Base-by-base conservation (phyloP, 495 filamentous ascomycete genomes). In the Penicillium egyptiacum region DNA sequence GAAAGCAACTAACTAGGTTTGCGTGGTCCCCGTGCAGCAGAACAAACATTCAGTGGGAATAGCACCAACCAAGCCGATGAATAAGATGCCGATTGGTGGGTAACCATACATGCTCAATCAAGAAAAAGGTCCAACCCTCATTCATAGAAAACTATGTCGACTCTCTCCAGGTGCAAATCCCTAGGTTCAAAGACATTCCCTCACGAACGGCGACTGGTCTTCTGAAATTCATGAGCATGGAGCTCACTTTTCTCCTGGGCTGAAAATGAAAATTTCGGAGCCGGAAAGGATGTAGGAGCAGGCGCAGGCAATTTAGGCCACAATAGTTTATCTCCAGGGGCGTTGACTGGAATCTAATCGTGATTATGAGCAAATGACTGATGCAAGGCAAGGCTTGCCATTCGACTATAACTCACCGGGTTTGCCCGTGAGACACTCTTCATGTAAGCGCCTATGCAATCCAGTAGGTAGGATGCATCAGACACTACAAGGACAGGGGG, bases 401-500 rank as follows among this genome's bases (percentile, higher is more conserved):
- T 14, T 19, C 26, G 4, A 17, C 5, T 19, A 19, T 19, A 23
- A 23, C 30, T 37, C 19, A 50, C 47, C 12, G 47, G 30, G 5
- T 50, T 50, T 10, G 47, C 35, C 5, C 50, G 31, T 4, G 50
- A 30, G 12, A 41, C 33, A 20, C 37, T 19, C n/a, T 20, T 52
- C 50, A 52, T 52, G 25, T 41, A 52, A 10, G 35, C n/a, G 11
- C 39, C n/a, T 16, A 52, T 20, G 14, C 50, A 52, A 20, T 52
- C 50, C 3, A 41, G 16, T 2, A 52, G 50, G 16, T 52, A 52
- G 1, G 50, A 41, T 7, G 50, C 37, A 22, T 52, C 50, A 4
- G 50, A 41, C 22, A 52, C 35, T 5, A 42, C 50, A 9, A 52
- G 50, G 8, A 52, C 37, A 1, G 35, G 50, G 11, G 50, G 50